phyloP scores from a whole-genome alignment of 2,329 filamentous ascomycete genomes.

The Penicillium occitanis region DNA sequence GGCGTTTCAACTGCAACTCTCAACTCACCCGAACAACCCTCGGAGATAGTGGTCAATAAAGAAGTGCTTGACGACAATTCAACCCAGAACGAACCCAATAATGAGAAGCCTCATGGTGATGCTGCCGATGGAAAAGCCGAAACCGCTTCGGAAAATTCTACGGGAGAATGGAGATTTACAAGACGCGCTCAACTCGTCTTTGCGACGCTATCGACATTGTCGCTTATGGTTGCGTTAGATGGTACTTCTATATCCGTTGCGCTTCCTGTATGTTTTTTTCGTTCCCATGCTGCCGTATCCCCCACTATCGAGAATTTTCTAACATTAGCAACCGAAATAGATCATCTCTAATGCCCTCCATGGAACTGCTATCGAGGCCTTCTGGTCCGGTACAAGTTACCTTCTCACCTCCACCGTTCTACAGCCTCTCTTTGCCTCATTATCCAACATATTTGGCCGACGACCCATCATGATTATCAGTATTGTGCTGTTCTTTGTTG shows the following conservation, averaged over 20 bases:
- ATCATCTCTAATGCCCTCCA: conserved; percentile 54
- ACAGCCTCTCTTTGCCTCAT: conserved; percentile 53
- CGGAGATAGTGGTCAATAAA: neutral
- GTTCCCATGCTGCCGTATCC: neutral
- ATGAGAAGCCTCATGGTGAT: neutral
- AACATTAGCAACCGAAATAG: conserved; percentile 23
- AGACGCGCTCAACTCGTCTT: conserved; percentile 19
- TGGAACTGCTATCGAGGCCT: conserved; percentile 61
- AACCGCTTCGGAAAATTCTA: neutral
- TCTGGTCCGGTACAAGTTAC: conserved; percentile 71
- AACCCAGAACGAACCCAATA: neutral
- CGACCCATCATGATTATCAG: conserved; percentile 43
- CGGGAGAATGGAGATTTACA: conserved; percentile 13
- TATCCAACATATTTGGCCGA: conserved; percentile 56
- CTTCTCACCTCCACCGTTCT: conserved; percentile 61
- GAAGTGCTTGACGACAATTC: neutral
- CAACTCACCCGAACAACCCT: neutral
- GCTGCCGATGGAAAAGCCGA: neutral
- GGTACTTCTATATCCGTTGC: conserved; percentile 66
- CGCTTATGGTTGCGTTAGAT: conserved; percentile 64
- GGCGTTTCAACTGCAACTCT: neutral
- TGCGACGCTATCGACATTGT: conserved; percentile 47
- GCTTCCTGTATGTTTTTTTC: conserved; percentile 43
- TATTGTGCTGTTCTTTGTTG: conserved; percentile 52
- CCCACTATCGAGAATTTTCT: neutral